Evolutionary conservation across 495 filamentous ascomycete genomes (phyloP).

Genomic region (Penicillium pancosmium): DNA sequence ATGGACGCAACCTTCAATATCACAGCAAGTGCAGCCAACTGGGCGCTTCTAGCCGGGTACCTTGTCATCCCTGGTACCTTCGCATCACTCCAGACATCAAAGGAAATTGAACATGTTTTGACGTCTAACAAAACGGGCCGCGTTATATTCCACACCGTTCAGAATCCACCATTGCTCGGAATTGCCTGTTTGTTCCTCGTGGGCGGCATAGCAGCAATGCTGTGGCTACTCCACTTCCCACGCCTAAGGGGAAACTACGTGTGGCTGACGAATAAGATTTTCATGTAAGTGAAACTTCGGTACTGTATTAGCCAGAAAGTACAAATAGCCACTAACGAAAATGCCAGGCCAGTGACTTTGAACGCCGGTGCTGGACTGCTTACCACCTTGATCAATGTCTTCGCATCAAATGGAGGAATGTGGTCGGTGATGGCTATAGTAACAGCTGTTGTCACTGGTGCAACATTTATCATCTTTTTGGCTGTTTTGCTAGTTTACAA

Average conservation of each 20-base stretch:
- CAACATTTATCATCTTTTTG: constrained; percentile 6
- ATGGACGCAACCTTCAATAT: constrained; percentile 8
- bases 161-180: constrained; percentile 10
- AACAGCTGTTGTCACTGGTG: constrained; percentile 15
- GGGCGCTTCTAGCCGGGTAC: constrained; percentile 7
- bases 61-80: constrained; percentile 7
- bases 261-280: constrained; percentile 11
- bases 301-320: constrained; percentile 12
- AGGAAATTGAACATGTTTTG: constrained; percentile 12
- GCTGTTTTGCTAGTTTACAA: constrained; percentile 13
- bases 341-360: constrained; percentile 14
- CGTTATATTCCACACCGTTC: constrained; percentile 4
- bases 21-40: constrained; percentile 1
- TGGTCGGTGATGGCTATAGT: constrained; percentile 23
- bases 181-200: constrained; percentile 12
- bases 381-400: constrained; percentile 23
- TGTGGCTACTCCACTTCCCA: constrained; percentile 8
- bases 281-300: constrained; percentile 15
- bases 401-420: constrained; percentile 11
- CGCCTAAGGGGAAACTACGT: constrained; percentile 12
- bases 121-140: constrained; percentile 7
- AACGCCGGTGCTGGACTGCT: constrained; percentile 19
- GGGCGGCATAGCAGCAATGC: constrained; percentile 4
- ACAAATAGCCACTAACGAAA: neutral
- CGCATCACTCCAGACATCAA: neutral